Evolutionary conservation across 2,329 filamentous ascomycete genomes (phyloP), one percentile per base, ranked within the genome.

Genomic region (Coniochaeta sp.): DNA sequence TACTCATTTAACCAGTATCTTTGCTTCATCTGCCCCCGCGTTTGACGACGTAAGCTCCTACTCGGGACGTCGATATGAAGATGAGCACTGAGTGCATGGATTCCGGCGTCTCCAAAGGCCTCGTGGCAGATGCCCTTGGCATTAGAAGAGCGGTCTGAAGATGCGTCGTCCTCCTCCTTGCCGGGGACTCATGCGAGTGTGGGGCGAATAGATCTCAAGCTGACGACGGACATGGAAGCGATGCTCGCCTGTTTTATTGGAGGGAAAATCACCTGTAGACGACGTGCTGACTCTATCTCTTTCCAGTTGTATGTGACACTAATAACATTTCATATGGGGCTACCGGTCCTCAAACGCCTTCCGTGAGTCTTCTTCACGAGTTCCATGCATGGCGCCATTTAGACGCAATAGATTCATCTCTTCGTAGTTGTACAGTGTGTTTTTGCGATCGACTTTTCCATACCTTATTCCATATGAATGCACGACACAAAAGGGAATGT

Each of bases 21-120:
- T 55, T 55, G 26, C 50, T 31, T 55, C 50, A 36, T 38, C 54
- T 55, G n/a, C 40, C 57, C 44, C 56, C 58, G 57, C 22, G 36
- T 22, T 26, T 31, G 62, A 59, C 57, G 36, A 60, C 62, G 62
- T 63, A 60, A 62, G 62, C 62, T 24, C 57, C 57, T 58, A 59
- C 26, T 58, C 47, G 50, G 57, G 22, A 28, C 19, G n/a, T 38
- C 24, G 36, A n/a, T 28, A 17, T 44, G 44, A 59, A 47, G 16
- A 14, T 19, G 38, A 17, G 40, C 6, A 28, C n/a, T n/a, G n/a
- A n/a, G n/a, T n/a, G n/a, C n/a, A 44, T 58, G 43, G 58, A 33
- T 40, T 52, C 7, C 12, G 7, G 43, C 19, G 12, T 12, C 19
- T 47, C 43, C 6, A 17, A 52, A 47, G 8, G 3, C 22, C 19